Percentiles rank a stretch among this genome's conserved stretches.
These are phyloP conservation scores for Podaxis sp. DNA, from an alignment of 768 basidiomycete species.

Conservation along the genomic window DNA sequence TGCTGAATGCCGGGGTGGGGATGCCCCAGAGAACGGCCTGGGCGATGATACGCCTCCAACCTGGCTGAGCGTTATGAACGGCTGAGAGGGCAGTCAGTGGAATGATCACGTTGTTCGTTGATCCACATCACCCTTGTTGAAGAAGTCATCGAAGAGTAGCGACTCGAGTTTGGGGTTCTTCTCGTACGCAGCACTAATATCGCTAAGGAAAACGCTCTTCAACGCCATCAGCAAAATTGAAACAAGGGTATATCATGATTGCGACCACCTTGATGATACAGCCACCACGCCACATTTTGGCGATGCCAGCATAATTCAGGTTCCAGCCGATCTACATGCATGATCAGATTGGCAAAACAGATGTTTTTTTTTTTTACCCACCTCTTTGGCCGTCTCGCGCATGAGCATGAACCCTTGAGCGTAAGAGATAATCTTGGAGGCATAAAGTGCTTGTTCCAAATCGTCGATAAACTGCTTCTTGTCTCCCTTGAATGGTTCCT, in stretches of 20 bases:
- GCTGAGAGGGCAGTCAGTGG: conserved; percentile 39
- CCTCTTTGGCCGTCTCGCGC: conserved; percentile 96
- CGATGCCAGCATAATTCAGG: conserved; percentile 97
- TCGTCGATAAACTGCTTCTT: conserved; percentile 99
- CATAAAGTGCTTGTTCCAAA: conserved; percentile 98
- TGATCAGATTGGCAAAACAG: neutral
- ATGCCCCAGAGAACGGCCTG: conserved; percentile 98
- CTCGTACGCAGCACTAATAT: conserved; percentile 88
- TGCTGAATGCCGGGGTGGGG: conserved; percentile 96
- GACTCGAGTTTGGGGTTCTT: conserved; percentile 87
- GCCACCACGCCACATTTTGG: conserved; percentile 99
- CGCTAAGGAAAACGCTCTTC: conserved; percentile 88
- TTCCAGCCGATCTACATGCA: conserved; percentile 68
- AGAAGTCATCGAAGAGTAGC: conserved; percentile 94
- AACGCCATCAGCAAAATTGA: neutral
- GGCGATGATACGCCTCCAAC: conserved; percentile 96
- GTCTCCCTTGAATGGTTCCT: conserved; percentile 93
- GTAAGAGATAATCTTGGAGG: conserved; percentile 99
- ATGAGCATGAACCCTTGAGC: conserved; percentile 99
- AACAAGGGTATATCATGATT: neutral
- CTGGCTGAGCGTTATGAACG: conserved; percentile 91
- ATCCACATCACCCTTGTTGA: conserved; percentile 71
- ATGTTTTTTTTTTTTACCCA: conserved; percentile 22
- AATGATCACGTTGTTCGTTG: neutral
- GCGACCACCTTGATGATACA: conserved; percentile 88